phyloP scores from a whole-genome alignment of 2,329 filamentous ascomycete genomes.

The Epichloe coenophiala region DNA sequence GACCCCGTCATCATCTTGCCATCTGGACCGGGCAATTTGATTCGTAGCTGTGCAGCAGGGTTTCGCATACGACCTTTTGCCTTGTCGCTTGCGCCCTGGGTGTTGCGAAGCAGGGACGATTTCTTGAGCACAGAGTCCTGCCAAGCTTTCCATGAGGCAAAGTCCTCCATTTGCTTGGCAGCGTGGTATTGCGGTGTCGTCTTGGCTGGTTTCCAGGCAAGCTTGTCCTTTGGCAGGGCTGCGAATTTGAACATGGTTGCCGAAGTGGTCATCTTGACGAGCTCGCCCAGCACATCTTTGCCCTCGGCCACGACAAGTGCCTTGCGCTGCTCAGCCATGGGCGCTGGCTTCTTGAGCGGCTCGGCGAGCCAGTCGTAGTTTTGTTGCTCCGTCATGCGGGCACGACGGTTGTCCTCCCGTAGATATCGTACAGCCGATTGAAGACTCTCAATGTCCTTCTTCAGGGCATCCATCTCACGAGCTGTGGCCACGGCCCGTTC shows the following conservation, averaged over 20 bases:
- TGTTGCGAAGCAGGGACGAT: slow-evolving; percentile 25
- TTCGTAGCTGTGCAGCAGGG: slow-evolving; percentile 34
- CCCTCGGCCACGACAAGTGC: slow-evolving; percentile 45
- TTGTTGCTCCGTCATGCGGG: slow-evolving; percentile 42
- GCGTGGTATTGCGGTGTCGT: slow-evolving; percentile 53
- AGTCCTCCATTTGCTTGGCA: slow-evolving; percentile 51
- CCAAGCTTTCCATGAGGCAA: slow-evolving; percentile 48
- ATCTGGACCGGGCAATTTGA: slow-evolving; percentile 32
- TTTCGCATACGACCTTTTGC: slow-evolving; percentile 11
- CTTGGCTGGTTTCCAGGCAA: slow-evolving; percentile 52
- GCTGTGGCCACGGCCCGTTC: slow-evolving; percentile 57
- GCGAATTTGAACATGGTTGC: slow-evolving; percentile 48
- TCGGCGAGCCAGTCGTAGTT: slow-evolving; percentile 47
- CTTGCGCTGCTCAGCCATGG: slow-evolving; percentile 33
- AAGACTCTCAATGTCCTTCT: slow-evolving; percentile 51
- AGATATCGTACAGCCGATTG: slow-evolving; percentile 55
- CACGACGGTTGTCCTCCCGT: slow-evolving; percentile 51
- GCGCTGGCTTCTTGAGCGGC: slow-evolving; percentile 38
- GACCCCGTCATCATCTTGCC: slow-evolving; percentile 27
- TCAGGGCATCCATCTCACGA: slow-evolving; percentile 59
- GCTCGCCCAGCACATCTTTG: slow-evolving; percentile 48
- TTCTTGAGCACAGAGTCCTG: slow-evolving; percentile 41
- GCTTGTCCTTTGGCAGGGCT: slow-evolving; percentile 41
- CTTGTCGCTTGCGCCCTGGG: slow-evolving; percentile 7
- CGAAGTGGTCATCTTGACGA: slow-evolving; percentile 46